Evolutionary conservation across 352 stramenopile species (phyloP).

Genomic region (Phytophthora cactorum): DNA sequence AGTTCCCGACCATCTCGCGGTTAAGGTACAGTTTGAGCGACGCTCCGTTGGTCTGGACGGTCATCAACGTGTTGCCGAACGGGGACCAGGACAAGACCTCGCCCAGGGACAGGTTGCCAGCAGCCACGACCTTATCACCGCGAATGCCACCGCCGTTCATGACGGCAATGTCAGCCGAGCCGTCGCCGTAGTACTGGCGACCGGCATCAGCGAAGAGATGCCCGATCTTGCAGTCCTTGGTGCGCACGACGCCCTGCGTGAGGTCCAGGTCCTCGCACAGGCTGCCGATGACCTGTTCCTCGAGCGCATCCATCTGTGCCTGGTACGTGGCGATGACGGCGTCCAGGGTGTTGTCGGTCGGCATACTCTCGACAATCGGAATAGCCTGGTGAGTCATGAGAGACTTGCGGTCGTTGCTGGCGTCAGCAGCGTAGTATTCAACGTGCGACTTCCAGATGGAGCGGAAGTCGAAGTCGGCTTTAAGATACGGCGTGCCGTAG

Average conservation of each 20-base stretch:
- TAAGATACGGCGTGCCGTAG: conserved; percentile 76
- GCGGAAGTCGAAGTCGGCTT: conserved; percentile 76
- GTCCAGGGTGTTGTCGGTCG: conserved; percentile 57
- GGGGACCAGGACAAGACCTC: conserved; percentile 69
- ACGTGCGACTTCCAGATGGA: conserved; percentile 69
- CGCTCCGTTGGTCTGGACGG: conserved; percentile 59
- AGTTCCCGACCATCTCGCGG: conserved; percentile 55
- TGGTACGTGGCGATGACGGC: conserved; percentile 55
- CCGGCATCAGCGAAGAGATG: conserved; percentile 61
- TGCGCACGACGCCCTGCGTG: conserved; percentile 55
- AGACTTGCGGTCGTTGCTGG: conserved; percentile 32
- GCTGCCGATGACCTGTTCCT: conserved; percentile 52
- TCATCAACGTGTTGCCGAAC: conserved; percentile 72
- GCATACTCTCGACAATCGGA: conserved; percentile 66
- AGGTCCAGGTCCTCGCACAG: conserved; percentile 67
- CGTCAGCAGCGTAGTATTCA: conserved; percentile 58
- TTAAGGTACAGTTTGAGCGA: conserved; percentile 70
- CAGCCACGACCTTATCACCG: conserved; percentile 61
- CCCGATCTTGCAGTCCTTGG: conserved; percentile 55
- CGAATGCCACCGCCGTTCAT: conserved; percentile 78
- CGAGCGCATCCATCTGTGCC: conserved; percentile 45
- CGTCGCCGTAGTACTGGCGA: conserved; percentile 57
- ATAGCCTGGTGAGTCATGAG: conserved; percentile 62
- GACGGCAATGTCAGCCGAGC: conserved; percentile 55
- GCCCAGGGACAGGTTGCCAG: conserved; percentile 56